Evolutionary conservation across 1,284 basidiomycete species (phyloP).

Genomic region (Ustilago nuda): DNA sequence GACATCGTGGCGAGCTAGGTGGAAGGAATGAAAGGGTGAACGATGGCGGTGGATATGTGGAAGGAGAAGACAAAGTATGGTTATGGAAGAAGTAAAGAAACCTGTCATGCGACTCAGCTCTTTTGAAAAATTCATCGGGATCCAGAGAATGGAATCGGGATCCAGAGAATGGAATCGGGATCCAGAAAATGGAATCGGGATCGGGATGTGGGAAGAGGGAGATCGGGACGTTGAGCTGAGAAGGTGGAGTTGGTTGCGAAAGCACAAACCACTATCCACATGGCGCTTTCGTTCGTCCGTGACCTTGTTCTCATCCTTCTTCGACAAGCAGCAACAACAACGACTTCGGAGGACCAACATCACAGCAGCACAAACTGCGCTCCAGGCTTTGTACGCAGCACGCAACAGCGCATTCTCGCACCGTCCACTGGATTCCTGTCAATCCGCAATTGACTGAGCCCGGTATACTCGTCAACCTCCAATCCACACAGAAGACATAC

Average conservation of each 20-base stretch:
- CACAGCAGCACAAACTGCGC: not conserved
- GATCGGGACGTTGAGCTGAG: not conserved
- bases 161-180: not conserved
- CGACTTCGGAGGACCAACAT: not conserved
- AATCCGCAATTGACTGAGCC: not conserved
- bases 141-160: not conserved
- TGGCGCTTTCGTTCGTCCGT: not conserved
- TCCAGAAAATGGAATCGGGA: constrained; percentile 3
- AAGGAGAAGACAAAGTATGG: not conserved
- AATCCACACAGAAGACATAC: not conserved
- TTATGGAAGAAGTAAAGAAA: not conserved
- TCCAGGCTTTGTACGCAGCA: not conserved
- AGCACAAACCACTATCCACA: constrained; percentile 19
- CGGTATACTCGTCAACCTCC: not conserved
- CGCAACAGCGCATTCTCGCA: not conserved
- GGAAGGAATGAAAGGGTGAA: not conserved
- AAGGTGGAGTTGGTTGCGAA: constrained; percentile 32
- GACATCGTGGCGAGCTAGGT: constrained; percentile 19
- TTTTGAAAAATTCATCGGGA: constrained; percentile 19
- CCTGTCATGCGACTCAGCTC: constrained; percentile 31
- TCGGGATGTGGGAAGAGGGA: not conserved
- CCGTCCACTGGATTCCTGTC: too few relatives aligned
- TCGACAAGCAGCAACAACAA: not conserved
- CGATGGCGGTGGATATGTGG: not conserved
- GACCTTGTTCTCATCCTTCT: not conserved